Evolutionary conservation across 2,329 filamentous ascomycete species (phyloP), one percentile per base, ranked within the genome.

Genomic region (Fusarium acutatum): DNA sequence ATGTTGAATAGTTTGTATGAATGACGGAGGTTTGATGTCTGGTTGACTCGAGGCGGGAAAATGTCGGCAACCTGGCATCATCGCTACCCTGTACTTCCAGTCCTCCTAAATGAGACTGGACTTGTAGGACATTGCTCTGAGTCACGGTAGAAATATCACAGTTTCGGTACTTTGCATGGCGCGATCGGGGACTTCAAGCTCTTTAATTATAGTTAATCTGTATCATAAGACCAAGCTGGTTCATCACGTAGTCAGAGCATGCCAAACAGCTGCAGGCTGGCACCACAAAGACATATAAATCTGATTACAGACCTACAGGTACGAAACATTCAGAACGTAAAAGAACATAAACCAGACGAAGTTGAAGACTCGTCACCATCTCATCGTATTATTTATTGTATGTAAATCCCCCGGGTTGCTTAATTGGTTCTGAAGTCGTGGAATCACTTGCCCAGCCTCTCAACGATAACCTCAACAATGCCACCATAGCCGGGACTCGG

Each of bases 61-160:
- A 72, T 49, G 28, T 60, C 71, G 71, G 71, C 28, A 71, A 37
- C 43, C 38, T 47, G 28, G 28, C 58, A 32, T 26, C 7, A 18
- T 10, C 11, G 13, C 32, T 72, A 72, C 70, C 70, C 70, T 72
- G 11, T 38, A 72, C 54, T 49, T 28, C 12, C 13, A 34, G 9
- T 26, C 28, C 24, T 14, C 9, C 22, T 6, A 12, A 26, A n/a
- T 14, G 30, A 28, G 38, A 57, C 58, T 20, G 7, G 9, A 28
- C 18, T 41, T 32, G 12, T 10, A 15, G 28, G 41, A 28, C 30
- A 49, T 32, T 24, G 13, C n/a, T 26, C 30, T 14, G 3, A 58
- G n/a, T 13, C 32, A 26, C 11, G 10, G 5, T 14, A 17, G 7
- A 28, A 14, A 17, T 13, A 58, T 28, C 13, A 11, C 13, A 13